Percentiles rank a stretch among this genome's conserved stretches.
Conservation (phyloP, 805 yeast species). For the Cyberlindnera euphorbiiphila region DNA sequence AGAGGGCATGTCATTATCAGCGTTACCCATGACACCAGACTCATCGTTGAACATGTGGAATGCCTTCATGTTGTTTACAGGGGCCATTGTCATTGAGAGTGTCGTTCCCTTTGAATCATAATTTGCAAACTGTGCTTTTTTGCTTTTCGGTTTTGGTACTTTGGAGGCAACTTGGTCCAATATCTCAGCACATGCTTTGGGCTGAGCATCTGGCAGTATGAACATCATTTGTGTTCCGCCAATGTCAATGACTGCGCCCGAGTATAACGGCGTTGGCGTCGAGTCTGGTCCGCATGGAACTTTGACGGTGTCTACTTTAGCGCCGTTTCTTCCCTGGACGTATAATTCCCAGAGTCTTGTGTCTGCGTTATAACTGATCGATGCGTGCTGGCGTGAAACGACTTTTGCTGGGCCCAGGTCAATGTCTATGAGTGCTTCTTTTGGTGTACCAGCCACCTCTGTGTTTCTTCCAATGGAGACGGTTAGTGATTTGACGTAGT, state of each 20-base stretch:
- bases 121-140: constrained; percentile 13
- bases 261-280: constrained; percentile 53
- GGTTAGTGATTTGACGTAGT: constrained; percentile 73
- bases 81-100: constrained; percentile 12
- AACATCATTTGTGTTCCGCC: constrained; percentile 99
- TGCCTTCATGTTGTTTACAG: constrained; percentile 33
- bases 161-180: constrained; percentile 33
- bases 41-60: constrained; percentile 52
- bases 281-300: constrained; percentile 41
- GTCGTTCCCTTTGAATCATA: constrained; percentile 17
- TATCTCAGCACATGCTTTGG: constrained; percentile 47
- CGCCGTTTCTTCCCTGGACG: constrained; percentile 88
- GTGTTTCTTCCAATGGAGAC: constrained; percentile 88
- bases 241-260: constrained; percentile 90
- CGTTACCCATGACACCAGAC: constrained; percentile 8
- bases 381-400: constrained; percentile 89
- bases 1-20: constrained; percentile 4
- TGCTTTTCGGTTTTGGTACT: constrained; percentile 28
- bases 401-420: constrained; percentile 97
- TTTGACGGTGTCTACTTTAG: constrained; percentile 71
- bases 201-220: constrained; percentile 86
- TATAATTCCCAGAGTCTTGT: constrained; percentile 81
- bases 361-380: constrained; percentile 70
- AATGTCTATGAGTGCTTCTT: constrained; percentile 51
- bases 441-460: constrained; percentile 20